Conservation (phyloP, 257 asterid species). For the Verbascum thapsus region DNA sequence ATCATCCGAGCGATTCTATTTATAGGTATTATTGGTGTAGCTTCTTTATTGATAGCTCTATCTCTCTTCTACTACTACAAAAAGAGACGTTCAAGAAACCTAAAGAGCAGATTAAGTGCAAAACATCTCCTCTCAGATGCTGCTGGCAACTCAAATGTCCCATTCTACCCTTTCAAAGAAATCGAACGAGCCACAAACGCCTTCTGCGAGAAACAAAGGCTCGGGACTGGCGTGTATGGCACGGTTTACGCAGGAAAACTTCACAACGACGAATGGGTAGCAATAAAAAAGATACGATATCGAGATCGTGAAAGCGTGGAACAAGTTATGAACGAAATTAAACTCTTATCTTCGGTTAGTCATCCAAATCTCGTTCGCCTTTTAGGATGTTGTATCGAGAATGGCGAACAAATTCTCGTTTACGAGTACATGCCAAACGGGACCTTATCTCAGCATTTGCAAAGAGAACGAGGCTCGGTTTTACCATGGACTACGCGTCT, state of each 20-base stretch:
- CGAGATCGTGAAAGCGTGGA: slow-evolving; percentile 67
- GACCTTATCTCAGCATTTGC: slow-evolving; percentile 85
- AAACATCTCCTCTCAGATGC: slow-evolving; percentile 69
- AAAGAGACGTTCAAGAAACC: slow-evolving; percentile 44
- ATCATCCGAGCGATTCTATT: not conserved
- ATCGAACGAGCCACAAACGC: slow-evolving; percentile 74
- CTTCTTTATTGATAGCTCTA: slow-evolving; percentile 39
- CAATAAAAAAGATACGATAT: slow-evolving; percentile 70
- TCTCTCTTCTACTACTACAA: slow-evolving; percentile 48
- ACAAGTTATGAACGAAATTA: slow-evolving; percentile 88
- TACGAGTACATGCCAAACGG: slow-evolving; percentile 91
- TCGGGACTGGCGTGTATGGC: slow-evolving; percentile 95
- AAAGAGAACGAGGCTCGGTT: slow-evolving; percentile 57
- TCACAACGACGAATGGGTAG: slow-evolving; percentile 70
- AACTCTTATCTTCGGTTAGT: slow-evolving; percentile 82
- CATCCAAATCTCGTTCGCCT: slow-evolving; percentile 92
- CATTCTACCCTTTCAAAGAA: slow-evolving; percentile 68
- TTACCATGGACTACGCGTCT: slow-evolving; percentile 91
- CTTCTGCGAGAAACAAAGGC: slow-evolving; percentile 70
- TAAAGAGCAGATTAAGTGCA: slow-evolving; percentile 51
- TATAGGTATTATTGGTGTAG: slow-evolving; percentile 76
- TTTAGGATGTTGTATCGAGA: slow-evolving; percentile 84
- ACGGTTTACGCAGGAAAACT: slow-evolving; percentile 92
- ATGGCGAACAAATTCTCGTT: slow-evolving; percentile 86
- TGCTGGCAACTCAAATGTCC: slow-evolving; percentile 64